Percentiles rank a stretch among this genome's conserved stretches.
phyloP scores from a whole-genome alignment of 2,329 filamentous ascomycete genomes.

The Trichophaea hybrida region DNA sequence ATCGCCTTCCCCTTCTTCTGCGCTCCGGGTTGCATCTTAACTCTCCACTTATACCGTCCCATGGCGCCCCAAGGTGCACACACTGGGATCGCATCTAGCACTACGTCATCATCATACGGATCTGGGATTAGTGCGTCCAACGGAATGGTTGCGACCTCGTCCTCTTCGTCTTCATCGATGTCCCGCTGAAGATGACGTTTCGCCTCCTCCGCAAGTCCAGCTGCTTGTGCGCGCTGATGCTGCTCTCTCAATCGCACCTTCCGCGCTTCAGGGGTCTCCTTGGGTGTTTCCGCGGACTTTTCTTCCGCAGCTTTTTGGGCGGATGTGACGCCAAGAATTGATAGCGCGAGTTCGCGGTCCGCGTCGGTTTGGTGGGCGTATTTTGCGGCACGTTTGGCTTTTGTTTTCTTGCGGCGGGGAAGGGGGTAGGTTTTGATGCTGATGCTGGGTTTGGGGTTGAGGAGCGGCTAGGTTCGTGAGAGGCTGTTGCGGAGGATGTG shows the following conservation, averaged over 20 bases:
- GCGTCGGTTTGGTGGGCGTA: conserved; percentile 93
- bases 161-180: conserved; percentile 44
- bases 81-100: conserved; percentile 47
- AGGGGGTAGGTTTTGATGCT: conserved; percentile 23
- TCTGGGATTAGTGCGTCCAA: conserved; percentile 64
- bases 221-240: conserved; percentile 60
- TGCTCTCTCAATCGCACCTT: conserved; percentile 65
- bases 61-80: conserved; percentile 53
- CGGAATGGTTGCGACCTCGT: conserved; percentile 37
- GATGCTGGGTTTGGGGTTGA: conserved; percentile 1
- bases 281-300: conserved; percentile 49
- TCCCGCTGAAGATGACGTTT: conserved; percentile 46
- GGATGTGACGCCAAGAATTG: conserved; percentile 57
- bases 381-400: conserved; percentile 79
- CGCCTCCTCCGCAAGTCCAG: conserved; percentile 65
- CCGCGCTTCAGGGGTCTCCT: conserved; percentile 57
- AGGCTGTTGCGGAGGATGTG: conserved; percentile 7
- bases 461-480: conserved; percentile 9
- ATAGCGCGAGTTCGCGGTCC: conserved; percentile 69
- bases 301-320: conserved; percentile 52
- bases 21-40: conserved; percentile 78
- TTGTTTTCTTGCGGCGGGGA: conserved; percentile 59
- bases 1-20: conserved; percentile 92
- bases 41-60: conserved; percentile 73
- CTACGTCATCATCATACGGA: conserved; percentile 65